Evolutionary conservation across 371 early-diverging fungal species (phyloP), one percentile per base, ranked within the genome.

Genomic region (Saksenaea vasiformis): DNA sequence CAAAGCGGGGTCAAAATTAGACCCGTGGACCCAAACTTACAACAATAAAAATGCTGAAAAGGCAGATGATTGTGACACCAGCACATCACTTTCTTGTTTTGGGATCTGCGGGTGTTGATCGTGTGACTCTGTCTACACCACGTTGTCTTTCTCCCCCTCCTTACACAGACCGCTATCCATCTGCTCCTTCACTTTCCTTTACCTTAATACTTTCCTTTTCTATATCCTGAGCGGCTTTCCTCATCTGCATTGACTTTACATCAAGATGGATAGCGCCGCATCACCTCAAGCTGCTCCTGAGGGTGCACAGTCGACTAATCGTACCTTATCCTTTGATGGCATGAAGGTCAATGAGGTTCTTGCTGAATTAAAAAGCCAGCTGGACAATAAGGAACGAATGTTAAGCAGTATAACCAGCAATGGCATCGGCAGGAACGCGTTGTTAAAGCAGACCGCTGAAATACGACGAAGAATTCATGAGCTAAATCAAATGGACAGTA

Each of bases 1-100:
- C 57, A 78, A 54, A 61, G 63, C 3, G 76, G 75, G 19, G 70
- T 88, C 34, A 62, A 74, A 35, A 71, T 85, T 35, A 71, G 85
- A 69, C 65, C 72, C 17, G 37, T 71, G 35, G 80, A 79, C 62
- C 19, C 66, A 38, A 59, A 56, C 19, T 59, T 73, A 43, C 69
- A 69, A 61, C 22, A 22, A 47, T 31, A 31, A 31, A 31, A 31
- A 7, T 31, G 31, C 7, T 31, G 69, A 68, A 1, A 71, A 58
- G 7, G 67, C 62, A 17, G 71, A 68, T 17, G 71, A 68, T 22
- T 31, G 31, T 31, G 31, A 31, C 31, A 31, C 31, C 31, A 31
- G 31, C 4, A 31, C 7, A 31, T 31, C 31, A 31, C 4, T 31
- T 31, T 31, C 31, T 31, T 31, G 4, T 31, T 31, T 31, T 31